Evolutionary conservation across 441 rosid species (phyloP), one percentile per base, ranked within the genome.

Genomic region (Isatis lusitanica): DNA sequence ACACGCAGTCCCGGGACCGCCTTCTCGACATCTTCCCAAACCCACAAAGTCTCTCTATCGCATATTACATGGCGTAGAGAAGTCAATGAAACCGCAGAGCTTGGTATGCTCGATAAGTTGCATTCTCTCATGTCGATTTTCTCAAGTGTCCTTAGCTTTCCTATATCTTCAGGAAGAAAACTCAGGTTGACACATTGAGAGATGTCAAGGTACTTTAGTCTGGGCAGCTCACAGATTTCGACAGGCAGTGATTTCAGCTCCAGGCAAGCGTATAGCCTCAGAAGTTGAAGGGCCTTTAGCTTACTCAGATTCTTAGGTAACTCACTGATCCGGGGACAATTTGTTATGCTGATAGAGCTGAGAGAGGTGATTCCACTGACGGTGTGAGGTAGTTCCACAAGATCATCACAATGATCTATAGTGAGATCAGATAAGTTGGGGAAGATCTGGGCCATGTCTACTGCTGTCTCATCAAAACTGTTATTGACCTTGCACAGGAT

Each of bases 91-190:
- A 75, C 73, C 4, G 81, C 83, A 6, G 90, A 87, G 16, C 63
- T 55, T 0, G 97, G 97, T 70, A 91, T 75, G 55, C 73, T 35
- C 63, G 63, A 46, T 42, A 86, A 69, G 65, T 59, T 30, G 63
- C 94, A 85, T 48, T 90, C 97, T 74, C 98, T 87, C 98, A 90
- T 90, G 86, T 91, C 96, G 2, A 91, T 86, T 87, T 91, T 91
- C 83, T 91, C 96, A 63, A 93, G 77, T 51, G 79, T 82, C 9
- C 16, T 63, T 24, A 90, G 66, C 24, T 70, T 78, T 59, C 92
- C 90, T 1, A 91, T 83, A 62, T 79, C 74, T 15, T 82, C 83
- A 0, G 97, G 98, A 73, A 94, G 87, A 65, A 59, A 47, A 21
- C 51, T 71, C 66, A 94, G 61, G 66, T 79, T 84, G 39, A 86